Percentiles rank a stretch among this genome's conserved stretches.
These are phyloP conservation scores for Lepiota venenata DNA, from an alignment of 768 basidiomycete genomes.

Conservation along the genomic window DNA sequence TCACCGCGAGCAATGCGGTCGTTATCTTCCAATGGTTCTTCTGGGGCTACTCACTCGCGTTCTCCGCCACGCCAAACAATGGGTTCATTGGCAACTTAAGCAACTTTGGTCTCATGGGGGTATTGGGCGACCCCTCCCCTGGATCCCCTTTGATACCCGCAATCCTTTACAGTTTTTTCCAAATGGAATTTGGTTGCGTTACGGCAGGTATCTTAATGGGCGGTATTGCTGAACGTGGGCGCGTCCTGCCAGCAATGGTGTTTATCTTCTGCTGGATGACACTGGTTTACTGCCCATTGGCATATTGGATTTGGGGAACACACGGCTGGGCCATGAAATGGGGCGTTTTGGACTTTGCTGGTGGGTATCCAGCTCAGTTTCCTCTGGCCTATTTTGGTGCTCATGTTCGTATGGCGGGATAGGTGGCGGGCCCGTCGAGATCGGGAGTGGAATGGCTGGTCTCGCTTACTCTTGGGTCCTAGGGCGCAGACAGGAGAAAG, in stretches of 20 bases:
- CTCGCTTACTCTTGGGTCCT: constrained; percentile 87
- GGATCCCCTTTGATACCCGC: constrained; percentile 81
- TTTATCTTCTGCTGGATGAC: constrained; percentile 86
- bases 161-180: constrained; percentile 82
- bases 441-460: constrained; percentile 80
- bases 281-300: constrained; percentile 84
- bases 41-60: constrained; percentile 73
- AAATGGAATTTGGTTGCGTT: constrained; percentile 84
- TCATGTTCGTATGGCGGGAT: neutral
- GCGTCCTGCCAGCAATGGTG: constrained; percentile 77
- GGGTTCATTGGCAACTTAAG: constrained; percentile 78
- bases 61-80: constrained; percentile 73
- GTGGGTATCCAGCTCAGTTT: constrained; percentile 31
- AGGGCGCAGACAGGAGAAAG: constrained; percentile 72
- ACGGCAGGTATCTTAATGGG: constrained; percentile 77
- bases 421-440: constrained; percentile 89
- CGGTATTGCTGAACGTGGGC: constrained; percentile 83
- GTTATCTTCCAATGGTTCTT: constrained; percentile 80
- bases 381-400: constrained; percentile 10
- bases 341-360: constrained; percentile 88
- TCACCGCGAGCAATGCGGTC: constrained; percentile 68
- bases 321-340: constrained; percentile 85
- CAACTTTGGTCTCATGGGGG: constrained; percentile 73
- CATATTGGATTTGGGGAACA: constrained; percentile 79
- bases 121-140: constrained; percentile 68